Conservation (phyloP, 2,329 filamentous ascomycete genomes). For the Tolypocladium sp. region DNA sequence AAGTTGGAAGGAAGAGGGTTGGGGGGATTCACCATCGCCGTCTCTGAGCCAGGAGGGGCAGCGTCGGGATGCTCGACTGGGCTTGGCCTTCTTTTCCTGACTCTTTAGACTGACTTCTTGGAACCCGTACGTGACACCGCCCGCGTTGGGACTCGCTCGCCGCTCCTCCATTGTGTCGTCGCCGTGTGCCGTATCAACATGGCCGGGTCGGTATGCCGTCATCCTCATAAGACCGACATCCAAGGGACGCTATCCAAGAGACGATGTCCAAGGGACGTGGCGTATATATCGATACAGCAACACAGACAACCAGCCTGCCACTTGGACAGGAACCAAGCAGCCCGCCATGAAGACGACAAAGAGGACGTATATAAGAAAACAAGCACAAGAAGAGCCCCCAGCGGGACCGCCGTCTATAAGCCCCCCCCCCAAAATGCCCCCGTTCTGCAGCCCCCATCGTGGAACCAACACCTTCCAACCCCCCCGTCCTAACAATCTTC, state of each 20-base stretch:
- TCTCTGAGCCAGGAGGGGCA: background rate
- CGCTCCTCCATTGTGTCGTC: background rate
- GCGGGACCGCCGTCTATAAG: background rate
- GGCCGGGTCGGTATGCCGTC: background rate
- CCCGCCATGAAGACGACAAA: background rate
- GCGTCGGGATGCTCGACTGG: background rate
- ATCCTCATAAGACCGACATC: background rate
- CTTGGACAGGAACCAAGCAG: background rate
- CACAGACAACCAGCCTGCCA: background rate
- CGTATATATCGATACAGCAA: background rate
- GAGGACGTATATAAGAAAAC: background rate
- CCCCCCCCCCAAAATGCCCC: background rate
- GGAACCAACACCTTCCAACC: background rate
- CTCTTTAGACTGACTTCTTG: background rate
- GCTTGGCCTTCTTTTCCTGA: background rate
- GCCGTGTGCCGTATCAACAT: background rate
- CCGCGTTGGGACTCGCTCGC: too few species aligned
- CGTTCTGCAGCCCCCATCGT: background rate
- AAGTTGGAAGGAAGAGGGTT: background rate
- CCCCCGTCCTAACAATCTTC: background rate
- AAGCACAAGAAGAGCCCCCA: background rate
- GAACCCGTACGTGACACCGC: background rate
- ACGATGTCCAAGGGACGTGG: background rate
- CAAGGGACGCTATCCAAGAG: background rate
- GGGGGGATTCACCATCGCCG: background rate